Percentiles rank a stretch among this genome's conserved stretches.
Conservation (phyloP, 139 green algal genomes). For the Chlamydomonas incerta region DNA sequence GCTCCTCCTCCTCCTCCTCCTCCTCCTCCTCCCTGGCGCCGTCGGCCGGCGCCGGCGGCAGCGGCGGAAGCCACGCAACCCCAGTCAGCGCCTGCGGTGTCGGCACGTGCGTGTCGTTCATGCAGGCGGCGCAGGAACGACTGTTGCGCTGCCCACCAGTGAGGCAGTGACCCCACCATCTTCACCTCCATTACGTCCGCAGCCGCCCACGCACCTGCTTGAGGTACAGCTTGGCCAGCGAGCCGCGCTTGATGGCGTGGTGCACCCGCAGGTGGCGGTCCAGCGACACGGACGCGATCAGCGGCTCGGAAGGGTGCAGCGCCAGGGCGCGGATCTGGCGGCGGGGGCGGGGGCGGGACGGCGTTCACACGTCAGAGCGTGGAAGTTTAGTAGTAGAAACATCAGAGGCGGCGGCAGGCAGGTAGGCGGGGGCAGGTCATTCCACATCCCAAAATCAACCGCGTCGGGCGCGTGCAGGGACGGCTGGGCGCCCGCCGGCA, state of each 20-base stretch:
- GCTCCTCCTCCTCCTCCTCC: not conserved
- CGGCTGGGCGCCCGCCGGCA: too few relatives aligned
- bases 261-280: conserved; percentile 80
- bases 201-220: conserved; percentile 57
- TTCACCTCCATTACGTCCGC: too few relatives aligned
- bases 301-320: conserved; percentile 55
- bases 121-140: too few relatives aligned
- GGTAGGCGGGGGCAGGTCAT: too few relatives aligned
- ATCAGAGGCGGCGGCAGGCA: too few relatives aligned
- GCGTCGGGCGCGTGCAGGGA: too few relatives aligned
- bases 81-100: conserved; percentile 54
- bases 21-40: not conserved
- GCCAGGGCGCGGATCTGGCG: conserved; percentile 51
- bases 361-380: too few relatives aligned
- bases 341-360: too few relatives aligned
- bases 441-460: too few relatives aligned
- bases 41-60: not conserved
- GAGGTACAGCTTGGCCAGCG: conserved; percentile 68
- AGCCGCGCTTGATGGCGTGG: conserved; percentile 47
- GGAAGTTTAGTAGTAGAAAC: too few relatives aligned
- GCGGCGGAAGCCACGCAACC: conserved; percentile 47
- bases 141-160: not conserved
- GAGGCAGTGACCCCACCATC: too few relatives aligned
- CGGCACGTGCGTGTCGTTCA: too few relatives aligned
- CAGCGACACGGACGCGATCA: conserved; percentile 74